Evolutionary conservation across 129 eudicot genomes (phyloP), one percentile per base, ranked within the genome.

Genomic region (Flaveria sonorensis): DNA sequence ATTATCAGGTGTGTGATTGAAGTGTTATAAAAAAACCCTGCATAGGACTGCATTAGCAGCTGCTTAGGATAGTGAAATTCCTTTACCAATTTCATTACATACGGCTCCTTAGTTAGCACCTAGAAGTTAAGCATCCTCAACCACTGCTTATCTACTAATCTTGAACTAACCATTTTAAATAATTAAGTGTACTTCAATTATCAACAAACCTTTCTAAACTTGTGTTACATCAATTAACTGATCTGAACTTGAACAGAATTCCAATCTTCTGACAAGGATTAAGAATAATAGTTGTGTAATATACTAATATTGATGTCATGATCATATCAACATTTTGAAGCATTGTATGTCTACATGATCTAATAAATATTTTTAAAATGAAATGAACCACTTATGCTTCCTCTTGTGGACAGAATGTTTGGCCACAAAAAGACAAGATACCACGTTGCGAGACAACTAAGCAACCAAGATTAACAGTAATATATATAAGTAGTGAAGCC

Each of bases 341-440:
- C 12, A n/a, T 61, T 61, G 67, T 23, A 61, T 26, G 16, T 61
- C 24, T 24, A 23, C 42, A 61, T 12, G 1, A 57, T 57, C 64
- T 26, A 19, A 50, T 50, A 19, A 56, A 56, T 18, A 56, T 3
- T 24, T 6, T 24, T 71, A 20, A 39, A 42, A 1, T 56, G 40
- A 73, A 39, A 40, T 59, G 43, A 57, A 73, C 60, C 21, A 53
- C 59, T 46, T 75, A 63, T 47, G 39, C 57, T 60, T 56, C 43
- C 14, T 70, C 50, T 11, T 30, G 18, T 43, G 24, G 36, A 36
- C 18, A 3, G 39, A 56, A 56, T 73, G 68, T 8, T 73, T 24
- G 19, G 53, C 40, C 52, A 73, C 15, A 56, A 55, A 56, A 36
- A 40, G 10, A 16, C 20, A n/a, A 45, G 8, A 11, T 45, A 42